Evolutionary conservation across 1,284 basidiomycete species (phyloP).

Genomic region (Pholiota adiposa): DNA sequence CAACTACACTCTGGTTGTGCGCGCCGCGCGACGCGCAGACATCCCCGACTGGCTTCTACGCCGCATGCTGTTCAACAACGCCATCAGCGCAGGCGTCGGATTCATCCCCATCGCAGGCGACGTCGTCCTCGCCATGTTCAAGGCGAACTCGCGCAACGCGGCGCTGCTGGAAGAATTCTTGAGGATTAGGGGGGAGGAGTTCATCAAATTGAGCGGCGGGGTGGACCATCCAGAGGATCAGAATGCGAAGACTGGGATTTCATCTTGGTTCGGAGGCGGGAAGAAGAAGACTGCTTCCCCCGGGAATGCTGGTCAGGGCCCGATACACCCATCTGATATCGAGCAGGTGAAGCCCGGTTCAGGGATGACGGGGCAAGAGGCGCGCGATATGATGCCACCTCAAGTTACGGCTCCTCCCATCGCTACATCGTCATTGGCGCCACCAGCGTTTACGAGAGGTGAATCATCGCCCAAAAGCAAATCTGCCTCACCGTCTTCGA

Average conservation of each 20-base stretch:
- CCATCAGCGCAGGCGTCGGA: slow-evolving; percentile 72
- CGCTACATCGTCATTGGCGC: not conserved
- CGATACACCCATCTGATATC: slow-evolving; percentile 17
- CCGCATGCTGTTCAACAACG: slow-evolving; percentile 83
- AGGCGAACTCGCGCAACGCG: slow-evolving; percentile 92
- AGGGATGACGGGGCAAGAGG: slow-evolving; percentile 17
- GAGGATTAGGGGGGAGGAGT: slow-evolving; percentile 68
- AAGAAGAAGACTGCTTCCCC: slow-evolving; percentile 35
- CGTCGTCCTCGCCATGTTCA: slow-evolving; percentile 74
- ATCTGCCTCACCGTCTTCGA: slow-evolving; percentile 6
- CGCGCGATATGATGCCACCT: slow-evolving; percentile 2
- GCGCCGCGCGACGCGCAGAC: slow-evolving; percentile 77
- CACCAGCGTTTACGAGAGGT: not conserved
- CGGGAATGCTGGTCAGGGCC: slow-evolving; percentile 23
- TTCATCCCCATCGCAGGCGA: slow-evolving; percentile 84
- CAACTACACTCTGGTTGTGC: slow-evolving; percentile 81
- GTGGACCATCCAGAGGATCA: slow-evolving; percentile 11
- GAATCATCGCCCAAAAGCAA: no score
- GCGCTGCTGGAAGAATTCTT: slow-evolving; percentile 74
- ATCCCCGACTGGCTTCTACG: slow-evolving; percentile 71
- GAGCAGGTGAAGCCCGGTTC: slow-evolving; percentile 23
- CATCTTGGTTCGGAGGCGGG: slow-evolving; percentile 25
- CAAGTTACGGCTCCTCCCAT: not conserved
- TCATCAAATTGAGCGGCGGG: slow-evolving; percentile 49
- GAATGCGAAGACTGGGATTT: slow-evolving; percentile 12